phyloP scores from a whole-genome alignment of 2,329 filamentous ascomycete genomes.

The Colletotrichum salicis region DNA sequence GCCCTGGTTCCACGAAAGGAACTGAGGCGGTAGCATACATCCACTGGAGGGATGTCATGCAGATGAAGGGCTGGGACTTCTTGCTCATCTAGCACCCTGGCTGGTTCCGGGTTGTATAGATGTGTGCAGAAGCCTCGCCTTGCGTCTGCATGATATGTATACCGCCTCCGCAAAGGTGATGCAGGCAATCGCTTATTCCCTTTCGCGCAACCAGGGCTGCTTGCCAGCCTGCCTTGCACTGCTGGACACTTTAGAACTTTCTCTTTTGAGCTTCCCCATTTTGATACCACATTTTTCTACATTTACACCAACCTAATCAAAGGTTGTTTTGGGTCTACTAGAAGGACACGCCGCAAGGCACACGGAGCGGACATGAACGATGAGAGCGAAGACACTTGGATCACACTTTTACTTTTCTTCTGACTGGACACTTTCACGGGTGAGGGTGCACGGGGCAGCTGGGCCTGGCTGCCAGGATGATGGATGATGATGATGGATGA shows the following conservation, averaged over 20 bases:
- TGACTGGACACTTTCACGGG: conserved; percentile 20
- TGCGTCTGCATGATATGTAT: conserved; percentile 38
- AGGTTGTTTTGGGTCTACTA: conserved; percentile 32
- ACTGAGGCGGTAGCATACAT: conserved; percentile 69
- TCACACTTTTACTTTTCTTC: conserved; percentile 19
- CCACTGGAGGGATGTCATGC: conserved; percentile 96
- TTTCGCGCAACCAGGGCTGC: conserved; percentile 17
- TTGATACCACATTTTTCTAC: conserved; percentile 41
- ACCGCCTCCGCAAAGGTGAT: conserved; percentile 46
- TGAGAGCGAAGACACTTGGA: conserved; percentile 37
- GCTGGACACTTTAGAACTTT: conserved; percentile 1
- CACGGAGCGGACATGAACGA: conserved; percentile 36
- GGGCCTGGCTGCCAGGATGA: conserved; percentile 35
- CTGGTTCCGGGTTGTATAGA: conserved; percentile 24
- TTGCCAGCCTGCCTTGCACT: conserved; percentile 27
- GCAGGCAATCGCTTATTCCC: conserved; percentile 49
- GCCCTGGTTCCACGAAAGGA: conserved; percentile 45
- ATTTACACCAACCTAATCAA: conserved; percentile 37
- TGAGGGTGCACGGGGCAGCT: conserved; percentile 26
- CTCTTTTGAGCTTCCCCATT: conserved; percentile 35
- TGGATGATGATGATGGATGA: conserved; percentile 30
- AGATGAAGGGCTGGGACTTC: conserved; percentile 90
- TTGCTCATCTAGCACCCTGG: conserved; percentile 75
- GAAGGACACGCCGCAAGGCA: conserved; percentile 52
- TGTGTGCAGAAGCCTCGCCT: neutral